These are phyloP conservation scores for Venustampulla echinocandica DNA, from an alignment of 495 filamentous ascomycete genomes.

Conservation along the genomic window DNA sequence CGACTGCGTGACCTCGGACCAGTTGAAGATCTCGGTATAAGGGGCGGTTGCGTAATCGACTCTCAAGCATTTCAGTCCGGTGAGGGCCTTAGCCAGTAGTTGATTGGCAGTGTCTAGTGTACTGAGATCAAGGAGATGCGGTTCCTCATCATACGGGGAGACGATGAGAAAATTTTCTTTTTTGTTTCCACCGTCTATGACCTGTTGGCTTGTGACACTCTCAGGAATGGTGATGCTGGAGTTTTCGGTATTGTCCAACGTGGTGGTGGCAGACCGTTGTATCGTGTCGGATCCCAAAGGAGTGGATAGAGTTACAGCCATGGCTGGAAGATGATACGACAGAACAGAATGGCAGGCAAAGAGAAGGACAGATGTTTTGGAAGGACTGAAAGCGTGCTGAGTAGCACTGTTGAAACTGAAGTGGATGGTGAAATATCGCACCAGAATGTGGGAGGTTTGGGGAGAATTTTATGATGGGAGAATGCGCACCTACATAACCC, in stretches of 20 bases:
- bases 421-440: neutral
- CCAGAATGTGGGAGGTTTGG: neutral
- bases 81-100: constrained; percentile 63
- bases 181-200: constrained; percentile 8
- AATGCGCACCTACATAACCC: neutral
- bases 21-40: constrained; percentile 73
- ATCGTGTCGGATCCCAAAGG: constrained; percentile 1
- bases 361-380: neutral
- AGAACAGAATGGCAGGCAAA: neutral
- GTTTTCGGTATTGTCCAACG: too few relatives aligned
- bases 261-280: neutral
- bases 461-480: neutral
- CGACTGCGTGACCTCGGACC: constrained; percentile 49
- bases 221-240: too few relatives aligned
- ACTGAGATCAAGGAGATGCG: constrained; percentile 63
- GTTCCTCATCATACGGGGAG: constrained; percentile 61
- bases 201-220: neutral
- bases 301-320: constrained; percentile 5
- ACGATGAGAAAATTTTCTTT: constrained; percentile 43
- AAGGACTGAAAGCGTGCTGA: neutral
- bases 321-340: neutral
- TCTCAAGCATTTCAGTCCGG: constrained; percentile 49
- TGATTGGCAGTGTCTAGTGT: constrained; percentile 53
- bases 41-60: constrained; percentile 67
- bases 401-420: neutral